These are phyloP conservation scores for Colletotrichum sp. DNA, from an alignment of 2,329 filamentous ascomycete genomes.

Conservation along the genomic window DNA sequence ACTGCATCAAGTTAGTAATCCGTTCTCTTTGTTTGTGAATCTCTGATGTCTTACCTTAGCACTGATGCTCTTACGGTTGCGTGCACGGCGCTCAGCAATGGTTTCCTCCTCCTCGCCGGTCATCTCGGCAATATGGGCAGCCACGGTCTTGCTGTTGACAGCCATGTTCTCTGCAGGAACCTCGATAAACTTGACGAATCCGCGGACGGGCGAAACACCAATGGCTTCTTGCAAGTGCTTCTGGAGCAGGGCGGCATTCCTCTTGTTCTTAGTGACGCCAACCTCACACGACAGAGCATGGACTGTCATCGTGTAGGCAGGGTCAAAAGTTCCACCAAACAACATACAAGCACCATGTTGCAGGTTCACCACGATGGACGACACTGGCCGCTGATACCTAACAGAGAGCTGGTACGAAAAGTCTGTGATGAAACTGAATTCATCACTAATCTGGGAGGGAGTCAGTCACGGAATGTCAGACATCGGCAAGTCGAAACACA, in stretches of 20 bases:
- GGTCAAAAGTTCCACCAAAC: conserved; percentile 77
- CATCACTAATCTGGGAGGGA: conserved; percentile 68
- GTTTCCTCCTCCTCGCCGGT: conserved; percentile 30
- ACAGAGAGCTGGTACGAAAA: conserved; percentile 75
- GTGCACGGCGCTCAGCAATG: conserved; percentile 18
- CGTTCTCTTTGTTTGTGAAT: neutral
- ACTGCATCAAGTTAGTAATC: neutral
- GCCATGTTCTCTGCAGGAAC: conserved; percentile 76
- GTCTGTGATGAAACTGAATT: conserved; percentile 76
- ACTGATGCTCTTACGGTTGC: conserved; percentile 38
- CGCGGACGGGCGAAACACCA: conserved; percentile 68
- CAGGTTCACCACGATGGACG: conserved; percentile 77
- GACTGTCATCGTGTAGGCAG: conserved; percentile 80
- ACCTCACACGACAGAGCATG: conserved; percentile 72
- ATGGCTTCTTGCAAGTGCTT: conserved; percentile 75
- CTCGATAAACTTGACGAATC: conserved; percentile 74
- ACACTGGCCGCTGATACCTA: conserved; percentile 76
- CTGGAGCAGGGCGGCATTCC: conserved; percentile 80
- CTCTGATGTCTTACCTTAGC: conserved; percentile 32
- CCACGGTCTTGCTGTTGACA: conserved; percentile 72
- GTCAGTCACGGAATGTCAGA: neutral
- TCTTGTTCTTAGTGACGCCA: conserved; percentile 77
- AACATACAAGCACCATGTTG: conserved; percentile 77
- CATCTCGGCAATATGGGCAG: conserved; percentile 69
- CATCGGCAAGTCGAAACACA: conserved; percentile 27